Conservation (phyloP, 768 basidiomycete species). For the Lentinula lateritia region DNA sequence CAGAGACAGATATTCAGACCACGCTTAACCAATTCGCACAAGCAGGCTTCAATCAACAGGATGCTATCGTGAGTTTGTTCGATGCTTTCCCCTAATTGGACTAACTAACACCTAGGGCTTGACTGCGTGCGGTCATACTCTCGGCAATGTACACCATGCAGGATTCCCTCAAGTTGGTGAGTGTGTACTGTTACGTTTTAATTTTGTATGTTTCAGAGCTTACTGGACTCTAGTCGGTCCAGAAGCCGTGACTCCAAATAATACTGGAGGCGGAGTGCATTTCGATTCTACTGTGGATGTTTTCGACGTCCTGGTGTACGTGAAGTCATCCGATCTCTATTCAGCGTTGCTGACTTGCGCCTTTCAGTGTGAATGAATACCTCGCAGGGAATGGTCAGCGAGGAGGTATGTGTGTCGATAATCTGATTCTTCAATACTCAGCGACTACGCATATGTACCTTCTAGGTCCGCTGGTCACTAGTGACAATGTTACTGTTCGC, state of each 20-base stretch:
- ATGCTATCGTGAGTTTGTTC: conserved; percentile 12
- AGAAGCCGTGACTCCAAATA: conserved; percentile 12
- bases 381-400: conserved; percentile 6
- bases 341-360: neutral
- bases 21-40: conserved; percentile 12
- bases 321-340: neutral
- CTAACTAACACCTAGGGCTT: conserved; percentile 8
- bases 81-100: neutral
- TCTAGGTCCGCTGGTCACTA: conserved; percentile 16
- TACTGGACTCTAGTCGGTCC: conserved; percentile 5
- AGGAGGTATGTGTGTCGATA: conserved; percentile 11
- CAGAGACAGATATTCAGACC: conserved; percentile 11
- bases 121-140: conserved; percentile 11
- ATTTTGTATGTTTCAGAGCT: neutral
- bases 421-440: neutral
- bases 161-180: conserved; percentile 14
- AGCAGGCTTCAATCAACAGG: conserved; percentile 10
- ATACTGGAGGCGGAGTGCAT: conserved; percentile 13
- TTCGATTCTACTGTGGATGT: conserved; percentile 13
- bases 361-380: conserved; percentile 10
- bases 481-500: conserved; percentile 16
- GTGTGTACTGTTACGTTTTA: neutral
- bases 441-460: neutral
- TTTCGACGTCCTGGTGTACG: conserved; percentile 10
- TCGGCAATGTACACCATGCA: conserved; percentile 12